A percentile compares a stretch with the other conserved stretches of the same genome.
phyloP scores from a whole-genome alignment of 306 rosid species.

The Parietaria judaica region DNA sequence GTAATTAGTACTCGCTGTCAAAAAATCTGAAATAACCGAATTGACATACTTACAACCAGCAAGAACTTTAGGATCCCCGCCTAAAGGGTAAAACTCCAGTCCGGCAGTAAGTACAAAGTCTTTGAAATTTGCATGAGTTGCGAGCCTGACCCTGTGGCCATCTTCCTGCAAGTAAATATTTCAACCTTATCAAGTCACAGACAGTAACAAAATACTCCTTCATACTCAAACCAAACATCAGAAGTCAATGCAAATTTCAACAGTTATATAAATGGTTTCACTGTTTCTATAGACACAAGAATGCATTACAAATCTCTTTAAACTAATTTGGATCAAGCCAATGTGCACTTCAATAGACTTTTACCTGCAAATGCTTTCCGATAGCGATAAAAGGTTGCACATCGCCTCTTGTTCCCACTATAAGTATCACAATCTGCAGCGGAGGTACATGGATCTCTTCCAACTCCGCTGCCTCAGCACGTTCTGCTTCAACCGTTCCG shows the following conservation, averaged over 20 bases:
- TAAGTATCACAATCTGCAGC: conserved; percentile 80
- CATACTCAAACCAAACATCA: not conserved
- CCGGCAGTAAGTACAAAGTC: conserved; percentile 80
- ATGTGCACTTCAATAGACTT: not conserved
- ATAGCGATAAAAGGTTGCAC: conserved; percentile 94
- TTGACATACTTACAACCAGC: conserved; percentile 76
- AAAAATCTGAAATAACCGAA: conserved; percentile 15
- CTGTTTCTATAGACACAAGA: not conserved
- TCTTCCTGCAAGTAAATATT: conserved; percentile 51
- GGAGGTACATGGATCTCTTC: conserved; percentile 43
- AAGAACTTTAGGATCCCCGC: conserved; percentile 98
- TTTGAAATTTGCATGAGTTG: conserved; percentile 86
- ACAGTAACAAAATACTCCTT: conserved; percentile 2
- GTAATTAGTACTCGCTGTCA: too few species aligned
- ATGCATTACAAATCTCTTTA: not conserved
- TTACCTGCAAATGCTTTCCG: conserved; percentile 81
- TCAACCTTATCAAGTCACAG: conserved; percentile 19
- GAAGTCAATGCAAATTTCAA: too few species aligned
- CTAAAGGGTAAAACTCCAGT: conserved; percentile 85
- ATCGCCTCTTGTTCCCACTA: conserved; percentile 93
- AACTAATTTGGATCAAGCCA: not conserved
- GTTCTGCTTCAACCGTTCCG: conserved; percentile 22
- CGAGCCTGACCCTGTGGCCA: conserved; percentile 92
- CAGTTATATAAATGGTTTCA: not conserved
- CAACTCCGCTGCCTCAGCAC: conserved; percentile 13